Conservation (phyloP, 2,329 filamentous ascomycete species). For the Waltergamsia citrina region DNA sequence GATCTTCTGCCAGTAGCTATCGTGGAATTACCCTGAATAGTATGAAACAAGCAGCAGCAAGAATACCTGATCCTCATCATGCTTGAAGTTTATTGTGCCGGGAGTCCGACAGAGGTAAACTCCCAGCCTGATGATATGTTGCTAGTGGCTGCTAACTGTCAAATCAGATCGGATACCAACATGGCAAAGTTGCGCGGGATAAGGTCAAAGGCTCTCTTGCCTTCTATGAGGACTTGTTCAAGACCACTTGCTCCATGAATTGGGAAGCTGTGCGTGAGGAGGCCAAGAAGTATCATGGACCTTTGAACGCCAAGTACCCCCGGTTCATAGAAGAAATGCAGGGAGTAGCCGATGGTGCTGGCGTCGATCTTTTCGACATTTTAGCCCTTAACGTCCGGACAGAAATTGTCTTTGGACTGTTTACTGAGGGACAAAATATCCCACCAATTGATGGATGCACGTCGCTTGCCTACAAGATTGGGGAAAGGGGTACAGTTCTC, state of each 20-base stretch:
- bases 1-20: too few relatives aligned
- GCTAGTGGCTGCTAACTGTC: too few relatives aligned
- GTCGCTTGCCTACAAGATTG: slow-evolving; percentile 33
- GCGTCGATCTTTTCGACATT: slow-evolving; percentile 36
- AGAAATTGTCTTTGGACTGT: slow-evolving; percentile 48
- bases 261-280: slow-evolving; percentile 12
- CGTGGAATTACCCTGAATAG: too few relatives aligned
- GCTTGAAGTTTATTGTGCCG: too few relatives aligned
- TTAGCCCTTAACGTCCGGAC: slow-evolving; percentile 48
- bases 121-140: too few relatives aligned
- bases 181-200: slow-evolving; percentile 18
- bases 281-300: slow-evolving; percentile 2
- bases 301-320: slow-evolving; percentile 5
- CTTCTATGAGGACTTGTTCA: slow-evolving; percentile 25
- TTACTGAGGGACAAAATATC: slow-evolving; percentile 13
- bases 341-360: slow-evolving; percentile 43
- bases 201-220: slow-evolving; percentile 20
- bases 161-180: slow-evolving; percentile 26
- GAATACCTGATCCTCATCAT: too few relatives aligned
- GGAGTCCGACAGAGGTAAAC: too few relatives aligned
- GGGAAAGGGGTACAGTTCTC: slow-evolving; percentile 21
- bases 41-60: too few relatives aligned
- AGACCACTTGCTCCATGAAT: slow-evolving; percentile 16
- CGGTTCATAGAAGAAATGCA: slow-evolving; percentile 25
- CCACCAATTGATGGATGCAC: slow-evolving; percentile 44